phyloP scores from a whole-genome alignment of 2,329 filamentous ascomycete species.

The Bipolaris gigantea region DNA sequence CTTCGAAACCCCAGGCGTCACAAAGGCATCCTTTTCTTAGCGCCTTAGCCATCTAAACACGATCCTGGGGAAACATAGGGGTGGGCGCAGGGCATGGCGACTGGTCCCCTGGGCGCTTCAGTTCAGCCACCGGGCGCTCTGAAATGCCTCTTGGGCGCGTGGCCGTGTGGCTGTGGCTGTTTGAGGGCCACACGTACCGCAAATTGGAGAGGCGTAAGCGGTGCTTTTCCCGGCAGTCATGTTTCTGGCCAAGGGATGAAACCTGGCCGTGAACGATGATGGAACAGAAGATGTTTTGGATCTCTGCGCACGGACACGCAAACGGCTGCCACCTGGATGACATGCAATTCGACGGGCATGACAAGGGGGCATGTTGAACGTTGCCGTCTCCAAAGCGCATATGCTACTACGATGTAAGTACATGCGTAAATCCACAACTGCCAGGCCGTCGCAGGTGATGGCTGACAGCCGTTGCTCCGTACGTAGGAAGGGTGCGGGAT shows the following conservation, averaged over 20 bases:
- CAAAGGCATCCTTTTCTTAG: constrained; percentile 32
- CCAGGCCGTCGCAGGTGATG: constrained; percentile 13
- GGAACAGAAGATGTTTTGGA: constrained; percentile 26
- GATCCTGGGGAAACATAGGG: constrained; percentile 18
- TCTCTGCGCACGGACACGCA: constrained; percentile 14
- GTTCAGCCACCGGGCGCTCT: constrained; percentile 31
- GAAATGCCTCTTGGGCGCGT: constrained; percentile 22
- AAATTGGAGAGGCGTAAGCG: constrained; percentile 7
- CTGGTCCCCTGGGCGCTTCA: constrained; percentile 34
- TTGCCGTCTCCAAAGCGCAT: constrained; percentile 14
- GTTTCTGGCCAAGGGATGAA: constrained; percentile 42
- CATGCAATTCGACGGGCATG: constrained; percentile 7
- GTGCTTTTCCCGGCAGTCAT: constrained; percentile 19
- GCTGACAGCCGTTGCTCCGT: constrained; percentile 6
- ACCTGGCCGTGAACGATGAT: constrained; percentile 27
- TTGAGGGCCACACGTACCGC: constrained; percentile 29
- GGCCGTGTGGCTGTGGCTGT: constrained; percentile 31
- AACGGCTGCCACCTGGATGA: neutral
- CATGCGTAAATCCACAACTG: neutral
- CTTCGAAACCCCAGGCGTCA: constrained; percentile 41
- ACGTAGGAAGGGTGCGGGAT: neutral
- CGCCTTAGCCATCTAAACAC: constrained; percentile 20
- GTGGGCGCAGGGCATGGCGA: constrained; percentile 16
- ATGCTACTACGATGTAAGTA: neutral
- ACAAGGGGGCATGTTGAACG: constrained; percentile 8